Conservation (phyloP, 495 filamentous ascomycete genomes). For the Podospora pseudoanserina region DNA sequence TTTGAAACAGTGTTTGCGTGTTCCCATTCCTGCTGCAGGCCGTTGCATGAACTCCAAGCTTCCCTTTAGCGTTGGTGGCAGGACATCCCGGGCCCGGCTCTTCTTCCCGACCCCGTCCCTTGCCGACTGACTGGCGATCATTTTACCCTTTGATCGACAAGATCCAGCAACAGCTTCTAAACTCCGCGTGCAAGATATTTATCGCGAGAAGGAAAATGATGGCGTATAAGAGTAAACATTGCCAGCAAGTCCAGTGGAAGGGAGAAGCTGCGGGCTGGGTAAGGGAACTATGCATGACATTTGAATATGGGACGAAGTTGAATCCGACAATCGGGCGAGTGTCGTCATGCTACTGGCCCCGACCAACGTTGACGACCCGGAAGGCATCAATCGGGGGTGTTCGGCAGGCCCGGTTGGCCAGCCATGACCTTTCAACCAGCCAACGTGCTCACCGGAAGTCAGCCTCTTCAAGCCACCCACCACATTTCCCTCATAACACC, state of each 20-base stretch:
- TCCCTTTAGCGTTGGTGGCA: neutral
- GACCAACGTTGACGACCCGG: neutral
- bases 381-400: neutral
- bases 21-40: neutral
- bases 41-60: neutral
- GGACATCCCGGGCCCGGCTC: neutral
- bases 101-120: neutral
- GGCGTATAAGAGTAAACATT: no score
- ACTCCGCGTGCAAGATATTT: no score
- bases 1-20: neutral
- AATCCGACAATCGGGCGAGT: neutral
- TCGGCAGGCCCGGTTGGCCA: neutral
- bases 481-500: neutral
- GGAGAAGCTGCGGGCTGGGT: neutral
- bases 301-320: neutral
- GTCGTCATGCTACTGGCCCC: neutral
- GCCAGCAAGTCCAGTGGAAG: neutral
- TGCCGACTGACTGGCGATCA: neutral
- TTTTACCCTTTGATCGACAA: neutral
- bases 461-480: neutral
- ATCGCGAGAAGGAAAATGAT: no score
- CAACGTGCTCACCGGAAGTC: neutral
- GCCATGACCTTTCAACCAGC: neutral
- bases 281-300: neutral
- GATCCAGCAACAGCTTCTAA: neutral